A percentile compares a stretch with the other conserved stretches of the same genome.
These are phyloP conservation scores for Trichoderma guizhouense DNA, from an alignment of 2,329 filamentous ascomycete genomes.

Conservation along the genomic window DNA sequence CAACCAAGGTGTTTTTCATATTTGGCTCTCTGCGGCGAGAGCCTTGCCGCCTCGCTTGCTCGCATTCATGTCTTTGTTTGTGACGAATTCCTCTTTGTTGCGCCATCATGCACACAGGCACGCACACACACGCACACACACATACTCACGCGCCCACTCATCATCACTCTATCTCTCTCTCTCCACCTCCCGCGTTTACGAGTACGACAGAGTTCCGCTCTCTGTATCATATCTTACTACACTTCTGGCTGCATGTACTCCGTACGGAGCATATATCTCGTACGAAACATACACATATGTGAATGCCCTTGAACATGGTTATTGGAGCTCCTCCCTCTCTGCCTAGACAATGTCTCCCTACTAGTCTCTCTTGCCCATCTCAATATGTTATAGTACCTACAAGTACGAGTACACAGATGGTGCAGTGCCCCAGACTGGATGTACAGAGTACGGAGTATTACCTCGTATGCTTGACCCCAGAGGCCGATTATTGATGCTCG, in stretches of 20 bases:
- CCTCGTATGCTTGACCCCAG: not conserved
- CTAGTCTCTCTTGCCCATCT: not conserved
- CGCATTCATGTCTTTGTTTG: not conserved
- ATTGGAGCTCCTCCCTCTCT: not conserved
- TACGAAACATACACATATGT: not conserved
- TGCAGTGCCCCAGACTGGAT: not conserved
- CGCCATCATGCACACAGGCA: constrained; percentile 21
- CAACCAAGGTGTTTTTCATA: not conserved
- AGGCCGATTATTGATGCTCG: not conserved
- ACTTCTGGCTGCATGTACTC: not conserved
- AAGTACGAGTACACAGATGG: not conserved
- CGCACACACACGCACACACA: not conserved
- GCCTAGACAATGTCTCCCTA: not conserved
- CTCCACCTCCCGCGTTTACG: not conserved
- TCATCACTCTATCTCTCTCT: not conserved
- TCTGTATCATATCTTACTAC: not conserved
- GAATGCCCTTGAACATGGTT: not conserved
- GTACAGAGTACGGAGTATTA: not conserved
- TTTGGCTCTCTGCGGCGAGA: not conserved
- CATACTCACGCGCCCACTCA: not conserved
- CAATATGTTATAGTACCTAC: not conserved
- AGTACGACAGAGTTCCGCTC: not conserved
- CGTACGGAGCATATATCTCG: not conserved
- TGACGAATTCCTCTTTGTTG: constrained; percentile 19
- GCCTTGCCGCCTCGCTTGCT: constrained; percentile 7